phyloP scores from a whole-genome alignment of 305 asterid genomes.

The Nicotiana rustica region DNA sequence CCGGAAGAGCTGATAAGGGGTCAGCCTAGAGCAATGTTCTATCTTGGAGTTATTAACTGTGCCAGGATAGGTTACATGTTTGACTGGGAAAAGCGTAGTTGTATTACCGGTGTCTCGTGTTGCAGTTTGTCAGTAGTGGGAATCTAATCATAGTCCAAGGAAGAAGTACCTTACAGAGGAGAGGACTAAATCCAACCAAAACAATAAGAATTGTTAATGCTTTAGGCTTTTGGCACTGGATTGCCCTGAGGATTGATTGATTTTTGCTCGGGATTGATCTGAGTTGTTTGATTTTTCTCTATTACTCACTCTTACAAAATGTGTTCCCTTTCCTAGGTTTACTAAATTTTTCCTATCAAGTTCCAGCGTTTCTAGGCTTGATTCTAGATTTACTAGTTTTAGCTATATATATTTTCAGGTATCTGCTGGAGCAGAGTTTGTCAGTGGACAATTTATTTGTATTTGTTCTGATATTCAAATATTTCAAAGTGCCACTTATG shows the following conservation, averaged over 20 bases:
- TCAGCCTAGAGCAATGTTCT: slow-evolving; percentile 9
- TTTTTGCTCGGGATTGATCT: neutral
- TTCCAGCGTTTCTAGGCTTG: neutral
- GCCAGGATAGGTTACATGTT: neutral
- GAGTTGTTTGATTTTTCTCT: slow-evolving; percentile 22
- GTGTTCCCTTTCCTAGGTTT: neutral
- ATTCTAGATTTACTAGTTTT: neutral
- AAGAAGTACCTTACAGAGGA: neutral
- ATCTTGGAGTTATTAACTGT: slow-evolving; percentile 11
- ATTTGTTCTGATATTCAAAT: slow-evolving; percentile 90
- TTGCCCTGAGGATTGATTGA: neutral
- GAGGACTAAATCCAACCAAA: neutral
- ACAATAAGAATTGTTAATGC: neutral
- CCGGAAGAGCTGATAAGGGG: neutral
- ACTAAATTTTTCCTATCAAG: slow-evolving; percentile 19
- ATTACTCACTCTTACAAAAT: neutral
- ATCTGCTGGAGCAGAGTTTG: slow-evolving; percentile 93
- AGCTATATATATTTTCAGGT: slow-evolving; percentile 56
- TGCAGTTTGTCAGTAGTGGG: neutral
- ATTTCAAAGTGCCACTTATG: slow-evolving; percentile 82
- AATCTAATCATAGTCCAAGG: neutral
- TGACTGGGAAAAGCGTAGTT: neutral
- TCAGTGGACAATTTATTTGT: slow-evolving; percentile 98
- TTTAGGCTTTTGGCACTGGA: neutral
- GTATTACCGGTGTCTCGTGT: neutral